Evolutionary conservation across 2,329 filamentous ascomycete species (phyloP).

Genomic region (Fusarium poae): DNA sequence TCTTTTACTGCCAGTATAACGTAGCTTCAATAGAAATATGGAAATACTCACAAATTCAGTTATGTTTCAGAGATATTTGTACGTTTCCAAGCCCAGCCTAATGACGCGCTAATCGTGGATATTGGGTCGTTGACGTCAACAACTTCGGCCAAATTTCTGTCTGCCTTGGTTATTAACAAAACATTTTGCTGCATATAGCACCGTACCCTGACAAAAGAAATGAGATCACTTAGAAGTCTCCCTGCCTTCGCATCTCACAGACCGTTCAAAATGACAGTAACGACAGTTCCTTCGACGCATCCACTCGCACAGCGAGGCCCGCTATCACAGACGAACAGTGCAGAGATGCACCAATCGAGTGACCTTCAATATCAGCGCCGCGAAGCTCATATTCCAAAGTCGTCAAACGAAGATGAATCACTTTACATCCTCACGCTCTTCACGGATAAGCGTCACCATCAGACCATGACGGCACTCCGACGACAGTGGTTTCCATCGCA

Average conservation of each 20-base stretch:
- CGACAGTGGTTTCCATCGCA: conserved; percentile 30
- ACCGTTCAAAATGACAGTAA: conserved; percentile 18
- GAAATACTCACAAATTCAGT: background rate
- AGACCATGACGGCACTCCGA: conserved; percentile 25
- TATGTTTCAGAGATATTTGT: background rate
- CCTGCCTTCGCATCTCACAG: background rate
- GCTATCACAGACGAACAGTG: conserved; percentile 2
- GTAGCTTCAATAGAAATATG: background rate
- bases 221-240: background rate
- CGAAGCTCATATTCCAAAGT: conserved; percentile 19
- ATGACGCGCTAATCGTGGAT: background rate
- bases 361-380: conserved; percentile 27
- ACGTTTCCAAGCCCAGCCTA: background rate
- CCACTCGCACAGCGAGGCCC: conserved; percentile 5
- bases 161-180: background rate
- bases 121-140: conserved; percentile 29
- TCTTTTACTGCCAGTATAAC: too few relatives aligned
- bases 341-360: conserved; percentile 12
- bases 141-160: background rate
- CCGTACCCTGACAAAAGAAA: background rate
- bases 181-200: background rate
- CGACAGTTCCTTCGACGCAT: conserved; percentile 19
- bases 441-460: conserved; percentile 25
- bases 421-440: conserved; percentile 32
- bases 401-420: background rate